Evolutionary conservation across 164 flowering plant species (phyloP).

Genomic region (Vitis amurensis): DNA sequence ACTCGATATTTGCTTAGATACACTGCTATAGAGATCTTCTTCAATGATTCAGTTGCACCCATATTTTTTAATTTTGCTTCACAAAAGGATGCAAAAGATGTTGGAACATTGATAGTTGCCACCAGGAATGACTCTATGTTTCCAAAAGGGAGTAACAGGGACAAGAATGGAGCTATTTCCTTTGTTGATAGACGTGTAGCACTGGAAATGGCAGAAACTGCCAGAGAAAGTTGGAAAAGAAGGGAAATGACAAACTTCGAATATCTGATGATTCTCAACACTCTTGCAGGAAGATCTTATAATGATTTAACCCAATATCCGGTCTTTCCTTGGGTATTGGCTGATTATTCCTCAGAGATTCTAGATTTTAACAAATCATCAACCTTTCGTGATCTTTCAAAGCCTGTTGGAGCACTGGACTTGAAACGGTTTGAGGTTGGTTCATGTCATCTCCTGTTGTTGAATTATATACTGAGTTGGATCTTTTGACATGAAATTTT

Average conservation of each 20-base stretch:
- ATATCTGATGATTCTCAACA: slow-evolving; percentile 90
- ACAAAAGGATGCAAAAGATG: slow-evolving; percentile 80
- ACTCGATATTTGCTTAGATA: slow-evolving; percentile 93
- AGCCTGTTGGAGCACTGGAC: slow-evolving; percentile 97
- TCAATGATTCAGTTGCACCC: slow-evolving; percentile 78
- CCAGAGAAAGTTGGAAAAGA: slow-evolving; percentile 92
- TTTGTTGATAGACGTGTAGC: slow-evolving; percentile 93
- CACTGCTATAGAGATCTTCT: slow-evolving; percentile 91
- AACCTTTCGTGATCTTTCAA: slow-evolving; percentile 92
- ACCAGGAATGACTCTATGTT: slow-evolving; percentile 76
- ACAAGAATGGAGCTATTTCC: slow-evolving; percentile 66
- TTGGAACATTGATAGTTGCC: slow-evolving; percentile 80
- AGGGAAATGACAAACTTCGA: slow-evolving; percentile 98
- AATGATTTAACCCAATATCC: slow-evolving; percentile 99
- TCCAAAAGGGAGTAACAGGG: slow-evolving; percentile 70
- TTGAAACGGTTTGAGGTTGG: slow-evolving; percentile 87
- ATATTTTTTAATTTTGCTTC: slow-evolving; percentile 84
- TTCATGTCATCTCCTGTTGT: slow-evolving; percentile 6
- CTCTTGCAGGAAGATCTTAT: slow-evolving; percentile 93
- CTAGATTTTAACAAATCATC: slow-evolving; percentile 94
- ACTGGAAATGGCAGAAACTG: slow-evolving; percentile 86
- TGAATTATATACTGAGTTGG: background rate
- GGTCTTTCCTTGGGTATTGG: slow-evolving; percentile 94
- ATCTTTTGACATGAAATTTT: background rate
- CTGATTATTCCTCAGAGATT: slow-evolving; percentile 88